Evolutionary conservation across 1,284 basidiomycete genomes (phyloP).

Genomic region (Ustilago bromivora): DNA sequence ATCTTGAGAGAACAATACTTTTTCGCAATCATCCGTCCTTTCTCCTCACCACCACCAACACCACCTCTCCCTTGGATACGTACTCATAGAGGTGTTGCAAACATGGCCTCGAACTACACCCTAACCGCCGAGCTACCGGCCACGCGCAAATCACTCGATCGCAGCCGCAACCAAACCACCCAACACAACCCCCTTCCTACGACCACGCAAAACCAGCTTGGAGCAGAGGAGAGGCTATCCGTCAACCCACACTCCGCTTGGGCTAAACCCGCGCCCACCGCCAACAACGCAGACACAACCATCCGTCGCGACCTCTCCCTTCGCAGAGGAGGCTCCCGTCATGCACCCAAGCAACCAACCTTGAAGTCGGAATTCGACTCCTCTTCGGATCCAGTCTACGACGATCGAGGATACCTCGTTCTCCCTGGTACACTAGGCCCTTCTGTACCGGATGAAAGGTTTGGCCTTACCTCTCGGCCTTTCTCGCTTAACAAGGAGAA

Average conservation of each 20-base stretch:
- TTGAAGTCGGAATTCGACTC: slow-evolving; percentile 24
- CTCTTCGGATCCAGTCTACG: slow-evolving; percentile 8
- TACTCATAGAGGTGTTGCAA: slow-evolving; percentile 2
- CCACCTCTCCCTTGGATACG: not conserved
- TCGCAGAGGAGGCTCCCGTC: slow-evolving; percentile 7
- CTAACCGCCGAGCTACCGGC: slow-evolving; percentile 41
- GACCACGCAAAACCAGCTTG: not conserved
- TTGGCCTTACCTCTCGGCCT: slow-evolving; percentile 29
- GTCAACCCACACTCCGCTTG: slow-evolving; percentile 17
- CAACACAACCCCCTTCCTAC: not conserved
- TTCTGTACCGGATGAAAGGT: slow-evolving; percentile 19
- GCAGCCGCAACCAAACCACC: not conserved
- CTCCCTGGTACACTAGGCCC: slow-evolving; percentile 13
- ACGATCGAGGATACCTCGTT: slow-evolving; percentile 37
- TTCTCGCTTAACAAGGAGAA: slow-evolving; percentile 31
- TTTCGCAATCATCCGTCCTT: not conserved
- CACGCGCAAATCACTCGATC: slow-evolving; percentile 46
- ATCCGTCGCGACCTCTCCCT: slow-evolving; percentile 23
- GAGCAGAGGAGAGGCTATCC: slow-evolving; percentile 24
- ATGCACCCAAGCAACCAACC: not conserved
- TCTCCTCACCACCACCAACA: slow-evolving; percentile 5
- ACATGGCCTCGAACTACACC: slow-evolving; percentile 48
- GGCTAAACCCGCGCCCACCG: not conserved
- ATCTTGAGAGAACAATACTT: not conserved
- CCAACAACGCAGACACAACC: not conserved